Evolutionary conservation across 306 rosid genomes (phyloP), one percentile per base, ranked within the genome.

Genomic region (Lathyrus oleraceus): DNA sequence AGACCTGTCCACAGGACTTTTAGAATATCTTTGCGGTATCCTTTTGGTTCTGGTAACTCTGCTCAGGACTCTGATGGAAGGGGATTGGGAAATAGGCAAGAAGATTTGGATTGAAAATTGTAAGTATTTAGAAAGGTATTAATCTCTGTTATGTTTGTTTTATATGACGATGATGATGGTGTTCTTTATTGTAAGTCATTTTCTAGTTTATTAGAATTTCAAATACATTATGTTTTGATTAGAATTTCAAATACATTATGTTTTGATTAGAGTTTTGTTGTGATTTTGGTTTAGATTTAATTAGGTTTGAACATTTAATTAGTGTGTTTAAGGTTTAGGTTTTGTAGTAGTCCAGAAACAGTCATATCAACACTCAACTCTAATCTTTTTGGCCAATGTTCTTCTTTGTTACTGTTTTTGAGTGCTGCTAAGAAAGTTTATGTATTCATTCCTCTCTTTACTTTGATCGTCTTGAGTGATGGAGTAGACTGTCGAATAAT

Each of bases 81-180:
- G 32, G 71, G 79, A 30, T 25, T 25, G 76, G 78, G 59, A 45
- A 25, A 17, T 54, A 60, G 77, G 69, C 79, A 54, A 49, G 79
- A 77, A 48, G 82, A 73, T 68, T 62, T 68, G 76, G 86, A 79
- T 67, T 82, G 83, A 82, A 65, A 70, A 65, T 70, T 70, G 81
- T 74, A 13, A 65, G 86, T 74, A 49, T 42, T 10, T 44, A 20
- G 32, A 23, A 21, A 40, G 36, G 16, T 64, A 20, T 71, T 60
- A 8, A 2, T 48, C 44, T 9, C 9, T 66, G n/a, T 40, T 49
- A 61, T 30, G 12, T 69, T 45, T 7, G 7, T 59, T 61, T 6
- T 4, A 4, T 14, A 30, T 39, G 16, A 32, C n/a, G 19, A 28
- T 47, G 15, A 12, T 11, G 47, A 11, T 35, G 10, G 10, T 35